A percentile compares a stretch with the other conserved stretches of the same genome.
phyloP scores from a whole-genome alignment of 2,329 filamentous ascomycete species.

The Colletotrichum orbiculare region DNA sequence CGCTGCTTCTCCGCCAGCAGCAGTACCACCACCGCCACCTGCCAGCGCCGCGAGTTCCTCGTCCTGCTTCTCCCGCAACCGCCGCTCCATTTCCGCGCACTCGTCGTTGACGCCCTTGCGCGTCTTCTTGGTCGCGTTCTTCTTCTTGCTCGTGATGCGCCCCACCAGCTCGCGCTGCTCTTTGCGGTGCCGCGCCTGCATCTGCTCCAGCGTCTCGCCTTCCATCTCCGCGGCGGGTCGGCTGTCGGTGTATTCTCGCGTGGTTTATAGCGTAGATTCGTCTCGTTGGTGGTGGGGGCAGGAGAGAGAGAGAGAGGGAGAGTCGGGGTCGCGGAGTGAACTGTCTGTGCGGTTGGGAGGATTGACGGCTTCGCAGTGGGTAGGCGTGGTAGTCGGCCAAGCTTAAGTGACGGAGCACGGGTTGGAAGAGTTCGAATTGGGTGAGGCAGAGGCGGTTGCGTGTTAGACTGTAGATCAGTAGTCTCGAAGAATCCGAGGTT shows the following conservation, averaged over 20 bases:
- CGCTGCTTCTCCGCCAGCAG: slow-evolving; percentile 16
- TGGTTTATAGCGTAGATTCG: not conserved
- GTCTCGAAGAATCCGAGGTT: too few relatives aligned
- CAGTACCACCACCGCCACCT: slow-evolving; percentile 39
- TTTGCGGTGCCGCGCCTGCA: slow-evolving; percentile 84
- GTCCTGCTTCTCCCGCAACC: slow-evolving; percentile 74
- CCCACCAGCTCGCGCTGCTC: slow-evolving; percentile 89
- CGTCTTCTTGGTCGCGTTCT: slow-evolving; percentile 91
- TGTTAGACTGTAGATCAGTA: not conserved
- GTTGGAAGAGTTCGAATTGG: not conserved
- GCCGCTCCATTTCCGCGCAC: slow-evolving; percentile 76
- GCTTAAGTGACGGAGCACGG: not conserved
- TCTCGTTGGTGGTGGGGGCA: not conserved
- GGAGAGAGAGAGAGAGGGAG: not conserved
- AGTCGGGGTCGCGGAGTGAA: not conserved
- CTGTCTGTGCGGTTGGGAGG: too few relatives aligned
- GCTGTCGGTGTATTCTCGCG: not conserved
- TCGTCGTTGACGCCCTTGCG: slow-evolving; percentile 80
- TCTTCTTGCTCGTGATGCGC: slow-evolving; percentile 94
- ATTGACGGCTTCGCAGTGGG: too few relatives aligned
- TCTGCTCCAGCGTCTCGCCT: slow-evolving; percentile 74
- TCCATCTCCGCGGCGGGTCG: slow-evolving; percentile 41
- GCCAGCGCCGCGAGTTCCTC: slow-evolving; percentile 63
- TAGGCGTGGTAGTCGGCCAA: not conserved
- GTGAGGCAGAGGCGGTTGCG: too few relatives aligned